Percentiles rank a stretch among this genome's conserved stretches.
Evolutionary conservation across 1,284 basidiomycete genomes (phyloP).

Genomic region (Heliocybe sulcata): DNA sequence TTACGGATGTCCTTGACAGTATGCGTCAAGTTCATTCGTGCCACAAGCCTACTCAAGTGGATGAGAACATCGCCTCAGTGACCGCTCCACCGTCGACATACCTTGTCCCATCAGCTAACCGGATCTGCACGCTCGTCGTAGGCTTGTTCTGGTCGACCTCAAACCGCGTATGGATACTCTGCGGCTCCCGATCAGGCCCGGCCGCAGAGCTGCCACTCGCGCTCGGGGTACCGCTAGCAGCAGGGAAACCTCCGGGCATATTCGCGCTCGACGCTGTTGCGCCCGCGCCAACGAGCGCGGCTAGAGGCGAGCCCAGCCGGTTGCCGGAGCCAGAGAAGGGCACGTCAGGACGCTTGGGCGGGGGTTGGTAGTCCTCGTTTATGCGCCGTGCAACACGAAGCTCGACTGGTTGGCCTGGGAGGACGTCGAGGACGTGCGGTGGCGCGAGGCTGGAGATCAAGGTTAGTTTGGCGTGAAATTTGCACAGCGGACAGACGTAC

Average conservation of each 20-base stretch:
- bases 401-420: constrained; percentile 79
- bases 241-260: constrained; percentile 57
- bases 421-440: constrained; percentile 71
- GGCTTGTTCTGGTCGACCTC: constrained; percentile 79
- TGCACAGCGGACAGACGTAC: constrained; percentile 30
- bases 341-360: constrained; percentile 31
- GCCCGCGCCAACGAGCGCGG: constrained; percentile 17
- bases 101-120: constrained; percentile 90
- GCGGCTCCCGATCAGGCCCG: constrained; percentile 22
- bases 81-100: constrained; percentile 22
- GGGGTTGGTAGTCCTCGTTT: constrained; percentile 67
- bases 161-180: constrained; percentile 51
- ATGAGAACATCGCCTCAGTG: not conserved
- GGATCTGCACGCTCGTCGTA: constrained; percentile 87
- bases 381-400: constrained; percentile 75
- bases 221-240: constrained; percentile 9
- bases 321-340: constrained; percentile 78
- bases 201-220: constrained; percentile 12
- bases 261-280: constrained; percentile 22
- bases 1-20: constrained; percentile 83
- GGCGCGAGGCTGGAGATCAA: constrained; percentile 60
- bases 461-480: not conserved
- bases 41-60: constrained; percentile 56
- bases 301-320: constrained; percentile 70
- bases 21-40: constrained; percentile 87